Percentiles rank a stretch among this genome's conserved stretches.
phyloP scores from a whole-genome alignment of 2,329 filamentous ascomycete species.

The Penicillium sp. region DNA sequence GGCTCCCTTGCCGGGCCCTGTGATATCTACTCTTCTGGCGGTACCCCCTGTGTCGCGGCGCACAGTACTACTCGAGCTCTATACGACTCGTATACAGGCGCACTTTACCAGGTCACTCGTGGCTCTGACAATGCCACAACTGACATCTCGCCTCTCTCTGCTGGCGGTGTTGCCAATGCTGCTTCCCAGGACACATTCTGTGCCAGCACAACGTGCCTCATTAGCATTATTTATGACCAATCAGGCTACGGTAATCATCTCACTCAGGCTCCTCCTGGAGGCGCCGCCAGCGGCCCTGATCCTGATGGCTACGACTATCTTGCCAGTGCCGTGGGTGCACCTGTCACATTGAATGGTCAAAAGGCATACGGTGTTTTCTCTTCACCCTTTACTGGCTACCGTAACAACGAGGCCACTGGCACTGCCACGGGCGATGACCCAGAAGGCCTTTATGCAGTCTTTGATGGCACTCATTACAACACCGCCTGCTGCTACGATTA shows the following conservation, averaged over 20 bases:
- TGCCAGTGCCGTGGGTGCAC: slow-evolving; percentile 57
- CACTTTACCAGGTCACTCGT: slow-evolving; percentile 59
- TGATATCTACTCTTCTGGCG: slow-evolving; percentile 57
- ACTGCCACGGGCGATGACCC: slow-evolving; percentile 53
- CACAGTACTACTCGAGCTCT: slow-evolving; percentile 63
- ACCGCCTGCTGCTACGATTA: slow-evolving; percentile 50
- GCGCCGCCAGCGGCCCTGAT: slow-evolving; percentile 53
- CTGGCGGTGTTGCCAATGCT: slow-evolving; percentile 61
- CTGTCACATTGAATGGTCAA: slow-evolving; percentile 57
- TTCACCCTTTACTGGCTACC: slow-evolving; percentile 60
- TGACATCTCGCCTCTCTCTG: slow-evolving; percentile 49
- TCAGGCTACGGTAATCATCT: slow-evolving; percentile 60
- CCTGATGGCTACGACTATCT: slow-evolving; percentile 57
- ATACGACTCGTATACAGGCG: slow-evolving; percentile 51
- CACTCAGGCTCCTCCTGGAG: slow-evolving; percentile 56
- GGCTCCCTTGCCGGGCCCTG: slow-evolving; percentile 54
- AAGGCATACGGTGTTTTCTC: slow-evolving; percentile 64
- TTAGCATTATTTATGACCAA: slow-evolving; percentile 64
- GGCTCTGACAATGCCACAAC: slow-evolving; percentile 48
- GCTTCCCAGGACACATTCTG: slow-evolving; percentile 61
- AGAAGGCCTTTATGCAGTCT: slow-evolving; percentile 34
- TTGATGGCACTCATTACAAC: slow-evolving; percentile 34
- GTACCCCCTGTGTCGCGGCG: slow-evolving; percentile 61
- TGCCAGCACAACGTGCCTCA: slow-evolving; percentile 57
- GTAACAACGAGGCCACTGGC: slow-evolving; percentile 53